Base-by-base conservation (phyloP, 108 stramenopile species). In the Epithemia pelagica region DNA sequence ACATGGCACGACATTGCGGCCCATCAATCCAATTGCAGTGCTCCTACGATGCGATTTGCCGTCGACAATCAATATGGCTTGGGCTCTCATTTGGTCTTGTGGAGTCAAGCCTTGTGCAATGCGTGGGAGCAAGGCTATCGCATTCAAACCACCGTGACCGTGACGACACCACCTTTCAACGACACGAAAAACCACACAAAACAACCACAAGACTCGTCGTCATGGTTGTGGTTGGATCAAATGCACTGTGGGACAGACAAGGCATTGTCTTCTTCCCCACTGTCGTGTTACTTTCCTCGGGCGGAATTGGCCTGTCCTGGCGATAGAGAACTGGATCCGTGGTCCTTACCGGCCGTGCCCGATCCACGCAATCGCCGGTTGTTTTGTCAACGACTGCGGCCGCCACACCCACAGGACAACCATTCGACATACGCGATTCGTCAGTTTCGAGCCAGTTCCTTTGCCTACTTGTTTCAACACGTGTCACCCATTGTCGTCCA, bases 81-180 rank as follows among this genome's bases (percentile, higher is more conserved):
- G 24, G 81, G 81, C 0, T 75, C 74, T 28, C 81, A 82, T 56
- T 29, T 82, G 23, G 7, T 64, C n/a, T 37, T 82, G 22, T 82
- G 76, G 76, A 71, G 74, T 24, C 81, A 82, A 61, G 76, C 77
- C 30, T 30, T 78, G 61, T 82, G 81, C 74, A 82, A 82, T 55
- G 72, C 72, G 1, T 73, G 76, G 67, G 68, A 82, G 33, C n/a
- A 32, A 2, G 30, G 64, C 33, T 32, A 57, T 20, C 65, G 68
- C 20, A 23, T 77, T 18, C 71, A 66, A 51, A 58, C 58, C 31
- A 24, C 58, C 24, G 31, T 67, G 19, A 24, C 55, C 28, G 27
- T 68, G 29, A 22, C 52, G 30, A 15, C 57, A 21, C 26, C 61
- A 20, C 31, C 59, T 27, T n/a, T n/a, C n/a, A n/a, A n/a, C n/a